These are phyloP conservation scores for Allantophomopsis cytisporea DNA, from an alignment of 2,329 filamentous ascomycete species.

Conservation along the genomic window DNA sequence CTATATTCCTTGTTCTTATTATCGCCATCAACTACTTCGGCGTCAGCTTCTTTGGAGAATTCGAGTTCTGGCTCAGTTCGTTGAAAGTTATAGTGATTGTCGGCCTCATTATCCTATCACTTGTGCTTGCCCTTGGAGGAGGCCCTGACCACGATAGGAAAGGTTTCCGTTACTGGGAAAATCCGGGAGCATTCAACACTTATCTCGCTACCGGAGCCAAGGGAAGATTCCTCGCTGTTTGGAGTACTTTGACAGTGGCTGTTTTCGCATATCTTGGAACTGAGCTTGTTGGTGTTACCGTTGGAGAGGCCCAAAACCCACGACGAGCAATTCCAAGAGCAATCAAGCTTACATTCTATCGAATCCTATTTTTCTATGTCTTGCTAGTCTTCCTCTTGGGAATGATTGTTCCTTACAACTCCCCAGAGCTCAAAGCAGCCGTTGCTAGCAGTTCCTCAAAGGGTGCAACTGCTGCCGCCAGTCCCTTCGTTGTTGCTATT, in stretches of 20 bases:
- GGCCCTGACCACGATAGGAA: constrained; percentile 40
- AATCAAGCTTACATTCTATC: constrained; percentile 45
- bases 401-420: constrained; percentile 50
- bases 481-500: constrained; percentile 42
- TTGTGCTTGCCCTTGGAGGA: constrained; percentile 50
- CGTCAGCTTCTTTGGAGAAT: constrained; percentile 20
- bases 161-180: constrained; percentile 35
- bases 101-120: constrained; percentile 50
- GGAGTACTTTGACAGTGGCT: constrained; percentile 33
- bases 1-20: constrained; percentile 52
- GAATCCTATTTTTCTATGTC: constrained; percentile 50
- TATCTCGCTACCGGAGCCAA: constrained; percentile 19
- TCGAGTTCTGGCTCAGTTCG: constrained; percentile 43
- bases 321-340: constrained; percentile 54
- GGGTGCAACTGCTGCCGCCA: constrained; percentile 28
- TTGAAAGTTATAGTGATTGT: constrained; percentile 58
- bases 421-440: constrained; percentile 40
- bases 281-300: constrained; percentile 48
- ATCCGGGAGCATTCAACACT: constrained; percentile 23
- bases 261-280: constrained; percentile 50
- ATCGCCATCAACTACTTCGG: constrained; percentile 53
- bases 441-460: constrained; percentile 28
- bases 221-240: constrained; percentile 44
- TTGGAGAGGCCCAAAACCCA: constrained; percentile 50
- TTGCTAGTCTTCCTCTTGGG: constrained; percentile 48